phyloP scores from a whole-genome alignment of 2,329 filamentous ascomycete species.

The Colletotrichum truncatum region DNA sequence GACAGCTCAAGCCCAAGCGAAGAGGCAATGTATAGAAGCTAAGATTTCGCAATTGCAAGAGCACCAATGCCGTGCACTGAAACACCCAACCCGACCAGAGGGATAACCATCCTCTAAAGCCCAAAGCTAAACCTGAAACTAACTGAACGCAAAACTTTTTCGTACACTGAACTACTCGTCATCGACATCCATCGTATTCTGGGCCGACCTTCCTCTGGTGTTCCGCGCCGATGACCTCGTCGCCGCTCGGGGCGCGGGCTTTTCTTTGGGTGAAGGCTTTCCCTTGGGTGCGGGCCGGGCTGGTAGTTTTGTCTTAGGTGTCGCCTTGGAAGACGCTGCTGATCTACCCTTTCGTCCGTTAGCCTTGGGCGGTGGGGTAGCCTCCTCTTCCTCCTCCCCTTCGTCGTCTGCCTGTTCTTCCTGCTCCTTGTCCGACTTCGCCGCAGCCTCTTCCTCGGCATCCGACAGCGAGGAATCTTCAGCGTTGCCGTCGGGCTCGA shows the following conservation, averaged over 20 bases:
- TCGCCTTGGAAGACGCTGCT: constrained; percentile 17
- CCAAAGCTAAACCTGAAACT: constrained; percentile 10
- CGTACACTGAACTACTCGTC: constrained; percentile 32
- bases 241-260: constrained; percentile 16
- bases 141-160: constrained; percentile 4
- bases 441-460: constrained; percentile 27
- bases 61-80: background rate
- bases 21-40: background rate
- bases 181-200: constrained; percentile 46
- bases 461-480: constrained; percentile 26
- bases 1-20: background rate
- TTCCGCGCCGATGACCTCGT: constrained; percentile 17
- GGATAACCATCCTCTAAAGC: constrained; percentile 6
- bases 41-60: background rate
- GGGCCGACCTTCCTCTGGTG: constrained; percentile 37
- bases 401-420: constrained; percentile 32
- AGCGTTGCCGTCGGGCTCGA: constrained; percentile 27
- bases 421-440: constrained; percentile 30
- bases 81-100: constrained; percentile 1
- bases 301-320: constrained; percentile 25
- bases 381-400: constrained; percentile 22
- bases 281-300: constrained; percentile 30
- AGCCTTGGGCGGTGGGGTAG: constrained; percentile 25
- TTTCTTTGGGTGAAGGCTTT: constrained; percentile 32
- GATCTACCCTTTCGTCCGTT: constrained; percentile 27